Evolutionary conservation across 352 stramenopile genomes (phyloP).

Genomic region (Phytophthora aleatoria): DNA sequence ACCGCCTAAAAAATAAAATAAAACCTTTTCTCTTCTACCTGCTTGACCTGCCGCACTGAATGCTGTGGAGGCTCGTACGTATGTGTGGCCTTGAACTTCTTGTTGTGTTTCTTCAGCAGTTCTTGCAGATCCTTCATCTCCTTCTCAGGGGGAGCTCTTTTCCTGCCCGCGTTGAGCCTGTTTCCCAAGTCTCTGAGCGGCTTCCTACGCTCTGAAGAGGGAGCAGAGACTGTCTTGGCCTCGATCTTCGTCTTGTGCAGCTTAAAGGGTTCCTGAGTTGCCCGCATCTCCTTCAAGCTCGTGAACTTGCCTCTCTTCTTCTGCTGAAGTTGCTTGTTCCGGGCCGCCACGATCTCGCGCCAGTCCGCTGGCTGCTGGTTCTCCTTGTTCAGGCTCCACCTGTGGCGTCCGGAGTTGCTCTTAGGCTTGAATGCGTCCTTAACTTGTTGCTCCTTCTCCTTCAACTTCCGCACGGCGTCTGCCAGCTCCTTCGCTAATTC

Average conservation of each 20-base stretch:
- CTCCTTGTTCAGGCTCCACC: constrained; percentile 37
- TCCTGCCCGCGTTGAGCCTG: constrained; percentile 4
- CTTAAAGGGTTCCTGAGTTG: constrained; percentile 30
- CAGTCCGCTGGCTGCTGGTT: constrained; percentile 30
- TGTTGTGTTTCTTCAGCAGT: constrained; percentile 76
- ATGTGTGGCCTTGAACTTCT: constrained; percentile 74
- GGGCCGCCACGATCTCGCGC: constrained; percentile 5
- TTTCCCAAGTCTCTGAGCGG: constrained; percentile 29
- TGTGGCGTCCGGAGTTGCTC: not conserved
- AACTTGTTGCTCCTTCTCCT: constrained; percentile 22
- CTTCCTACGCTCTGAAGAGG: constrained; percentile 5
- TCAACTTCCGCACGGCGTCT: constrained; percentile 13
- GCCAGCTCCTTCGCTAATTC: constrained; percentile 49
- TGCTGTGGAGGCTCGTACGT: constrained; percentile 83
- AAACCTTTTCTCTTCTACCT: constrained; percentile 32
- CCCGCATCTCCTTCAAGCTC: constrained; percentile 30
- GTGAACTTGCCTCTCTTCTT: constrained; percentile 14
- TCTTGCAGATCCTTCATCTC: constrained; percentile 61
- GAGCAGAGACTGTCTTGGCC: not conserved
- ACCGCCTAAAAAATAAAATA: not conserved
- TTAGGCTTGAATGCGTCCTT: constrained; percentile 5
- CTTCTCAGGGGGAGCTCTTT: constrained; percentile 15
- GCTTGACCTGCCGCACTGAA: constrained; percentile 73
- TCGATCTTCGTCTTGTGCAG: constrained; percentile 14
- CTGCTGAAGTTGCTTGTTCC: constrained; percentile 21